Conservation (phyloP, 768 basidiomycete genomes). For the Trametes punicea region DNA sequence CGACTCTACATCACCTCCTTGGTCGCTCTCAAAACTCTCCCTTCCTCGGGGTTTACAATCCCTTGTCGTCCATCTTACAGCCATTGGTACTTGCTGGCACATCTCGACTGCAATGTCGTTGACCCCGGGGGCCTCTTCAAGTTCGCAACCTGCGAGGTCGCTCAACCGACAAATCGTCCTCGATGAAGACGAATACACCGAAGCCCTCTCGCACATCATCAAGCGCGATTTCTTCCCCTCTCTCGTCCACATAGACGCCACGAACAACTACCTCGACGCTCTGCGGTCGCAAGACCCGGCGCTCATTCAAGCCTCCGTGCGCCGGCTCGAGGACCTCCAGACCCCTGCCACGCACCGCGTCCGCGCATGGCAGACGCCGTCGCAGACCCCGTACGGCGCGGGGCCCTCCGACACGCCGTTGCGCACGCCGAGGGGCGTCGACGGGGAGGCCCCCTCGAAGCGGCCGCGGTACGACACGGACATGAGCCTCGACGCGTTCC, state of each 20-base stretch:
- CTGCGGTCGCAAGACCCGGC: constrained; percentile 70
- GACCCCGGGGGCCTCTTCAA: constrained; percentile 29
- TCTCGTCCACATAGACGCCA: constrained; percentile 83
- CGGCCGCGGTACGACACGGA: constrained; percentile 55
- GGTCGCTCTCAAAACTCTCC: not conserved
- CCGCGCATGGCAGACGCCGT: constrained; percentile 43
- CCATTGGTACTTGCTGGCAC: not conserved
- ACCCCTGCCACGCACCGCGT: constrained; percentile 46
- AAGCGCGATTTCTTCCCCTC: constrained; percentile 98
- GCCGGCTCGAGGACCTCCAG: constrained; percentile 60
- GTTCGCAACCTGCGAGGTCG: constrained; percentile 41
- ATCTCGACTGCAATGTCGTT: not conserved
- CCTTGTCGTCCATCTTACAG: too few relatives aligned
- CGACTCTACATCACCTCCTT: not conserved
- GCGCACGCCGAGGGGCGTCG: constrained; percentile 33
- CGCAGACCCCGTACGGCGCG: constrained; percentile 61
- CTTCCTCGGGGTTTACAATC: too few relatives aligned
- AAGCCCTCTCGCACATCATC: constrained; percentile 86
- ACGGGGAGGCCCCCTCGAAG: constrained; percentile 46
- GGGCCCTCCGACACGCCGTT: constrained; percentile 67
- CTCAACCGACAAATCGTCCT: constrained; percentile 70
- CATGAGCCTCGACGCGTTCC: constrained; percentile 81
- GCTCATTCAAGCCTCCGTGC: constrained; percentile 74
- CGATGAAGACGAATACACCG: constrained; percentile 95
- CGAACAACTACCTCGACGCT: constrained; percentile 83